Evolutionary conservation across 768 basidiomycete genomes (phyloP).

Genomic region (Amanita inopinata): DNA sequence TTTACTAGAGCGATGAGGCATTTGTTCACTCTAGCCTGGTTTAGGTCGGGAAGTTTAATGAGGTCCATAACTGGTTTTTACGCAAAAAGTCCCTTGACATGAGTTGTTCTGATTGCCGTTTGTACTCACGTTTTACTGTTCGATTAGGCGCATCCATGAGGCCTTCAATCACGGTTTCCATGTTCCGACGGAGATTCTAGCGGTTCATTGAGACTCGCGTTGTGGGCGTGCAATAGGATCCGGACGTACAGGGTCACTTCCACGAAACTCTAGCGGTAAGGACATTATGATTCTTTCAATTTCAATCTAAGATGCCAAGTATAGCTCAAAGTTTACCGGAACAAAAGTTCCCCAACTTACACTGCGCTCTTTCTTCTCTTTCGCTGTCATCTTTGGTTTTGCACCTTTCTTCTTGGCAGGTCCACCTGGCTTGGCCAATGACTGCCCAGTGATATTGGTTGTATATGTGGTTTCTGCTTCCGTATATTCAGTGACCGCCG

Average conservation of each 20-base stretch:
- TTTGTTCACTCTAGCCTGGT: slow-evolving; percentile 87
- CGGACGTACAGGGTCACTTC: slow-evolving; percentile 74
- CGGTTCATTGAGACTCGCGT: slow-evolving; percentile 3
- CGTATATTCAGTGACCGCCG: slow-evolving; percentile 30
- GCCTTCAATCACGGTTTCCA: slow-evolving; percentile 73
- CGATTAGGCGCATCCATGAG: slow-evolving; percentile 55
- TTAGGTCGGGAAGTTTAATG: slow-evolving; percentile 71
- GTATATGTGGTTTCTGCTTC: slow-evolving; percentile 30
- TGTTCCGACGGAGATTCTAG: slow-evolving; percentile 63
- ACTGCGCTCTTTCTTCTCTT: slow-evolving; percentile 77
- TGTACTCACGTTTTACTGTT: slow-evolving; percentile 56
- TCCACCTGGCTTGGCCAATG: slow-evolving; percentile 25
- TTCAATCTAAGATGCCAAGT: slow-evolving; percentile 30
- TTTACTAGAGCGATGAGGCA: slow-evolving; percentile 87
- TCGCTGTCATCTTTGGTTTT: slow-evolving; percentile 63
- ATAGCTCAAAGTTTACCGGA: neutral
- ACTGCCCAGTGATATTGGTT: slow-evolving; percentile 25
- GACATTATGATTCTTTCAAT: slow-evolving; percentile 65
- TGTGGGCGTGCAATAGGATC: neutral
- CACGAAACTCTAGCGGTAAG: slow-evolving; percentile 85
- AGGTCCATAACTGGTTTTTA: slow-evolving; percentile 56
- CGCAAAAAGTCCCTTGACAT: neutral
- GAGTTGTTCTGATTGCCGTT: no score
- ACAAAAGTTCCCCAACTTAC: slow-evolving; percentile 28
- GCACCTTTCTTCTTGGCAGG: slow-evolving; percentile 43